Evolutionary conservation across 2,329 filamentous ascomycete species (phyloP).

Genomic region (Celoporthe dispersa): DNA sequence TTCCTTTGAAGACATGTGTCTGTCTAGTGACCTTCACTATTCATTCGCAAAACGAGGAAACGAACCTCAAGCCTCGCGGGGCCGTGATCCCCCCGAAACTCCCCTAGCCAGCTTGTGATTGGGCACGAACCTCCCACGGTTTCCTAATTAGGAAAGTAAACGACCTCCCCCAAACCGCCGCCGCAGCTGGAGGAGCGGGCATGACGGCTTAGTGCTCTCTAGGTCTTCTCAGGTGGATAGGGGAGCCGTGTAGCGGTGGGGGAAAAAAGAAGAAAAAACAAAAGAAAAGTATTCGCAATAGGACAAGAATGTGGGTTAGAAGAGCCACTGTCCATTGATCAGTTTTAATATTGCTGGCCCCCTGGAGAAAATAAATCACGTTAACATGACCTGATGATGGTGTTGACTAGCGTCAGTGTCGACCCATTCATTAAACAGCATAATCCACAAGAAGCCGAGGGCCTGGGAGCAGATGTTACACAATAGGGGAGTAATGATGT

Average conservation of each 20-base stretch:
- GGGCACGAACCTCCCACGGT: background rate
- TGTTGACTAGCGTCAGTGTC: background rate
- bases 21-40: background rate
- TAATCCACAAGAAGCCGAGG: no score
- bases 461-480: no score
- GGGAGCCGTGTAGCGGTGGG: background rate
- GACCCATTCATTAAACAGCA: background rate
- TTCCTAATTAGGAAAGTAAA: slow-evolving; percentile 9
- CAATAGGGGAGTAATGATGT: background rate
- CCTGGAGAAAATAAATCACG: background rate
- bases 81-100: background rate
- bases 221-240: no score
- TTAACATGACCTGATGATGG: background rate
- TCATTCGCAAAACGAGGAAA: background rate
- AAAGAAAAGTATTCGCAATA: no score
- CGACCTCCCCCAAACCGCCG: background rate
- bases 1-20: background rate
- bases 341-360: background rate
- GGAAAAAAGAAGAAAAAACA: no score
- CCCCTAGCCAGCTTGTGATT: slow-evolving; percentile 1
- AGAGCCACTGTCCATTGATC: background rate
- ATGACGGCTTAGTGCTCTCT: no score
- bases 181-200: no score
- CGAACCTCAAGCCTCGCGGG: background rate
- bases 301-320: background rate